Evolutionary conservation across 2,329 filamentous ascomycete genomes (phyloP).

Genomic region (Fusarium torreyae): DNA sequence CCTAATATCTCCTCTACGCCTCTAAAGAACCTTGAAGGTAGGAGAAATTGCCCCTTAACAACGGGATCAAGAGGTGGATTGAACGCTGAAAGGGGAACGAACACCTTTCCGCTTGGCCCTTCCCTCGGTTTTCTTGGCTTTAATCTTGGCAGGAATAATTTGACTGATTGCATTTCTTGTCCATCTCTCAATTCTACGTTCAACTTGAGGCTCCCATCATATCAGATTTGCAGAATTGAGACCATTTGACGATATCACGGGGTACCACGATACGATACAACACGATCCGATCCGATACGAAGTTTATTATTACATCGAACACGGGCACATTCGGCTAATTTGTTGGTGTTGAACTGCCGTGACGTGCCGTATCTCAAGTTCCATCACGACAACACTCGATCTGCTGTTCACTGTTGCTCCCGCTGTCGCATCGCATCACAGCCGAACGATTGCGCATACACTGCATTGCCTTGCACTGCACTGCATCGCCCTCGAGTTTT

Average conservation of each 20-base stretch:
- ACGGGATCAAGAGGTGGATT: neutral
- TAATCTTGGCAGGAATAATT: conserved; percentile 14
- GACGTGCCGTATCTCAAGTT: conserved; percentile 29
- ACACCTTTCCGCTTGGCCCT: conserved; percentile 19
- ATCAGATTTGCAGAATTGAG: neutral
- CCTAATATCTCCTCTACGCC: neutral
- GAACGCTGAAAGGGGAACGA: conserved; percentile 7
- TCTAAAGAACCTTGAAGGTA: conserved; percentile 4
- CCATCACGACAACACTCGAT: conserved; percentile 21
- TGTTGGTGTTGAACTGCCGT: conserved; percentile 10
- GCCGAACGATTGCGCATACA: conserved; percentile 8
- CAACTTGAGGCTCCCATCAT: conserved; percentile 1
- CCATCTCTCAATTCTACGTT: conserved; percentile 9
- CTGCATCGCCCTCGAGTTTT: conserved; percentile 4
- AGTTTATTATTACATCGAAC: conserved; percentile 1
- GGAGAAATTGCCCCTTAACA: conserved; percentile 15
- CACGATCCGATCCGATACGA: conserved; percentile 18
- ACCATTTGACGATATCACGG: conserved; percentile 5
- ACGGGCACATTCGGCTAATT: conserved; percentile 24
- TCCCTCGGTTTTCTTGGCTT: conserved; percentile 4
- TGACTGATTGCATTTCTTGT: conserved; percentile 12
- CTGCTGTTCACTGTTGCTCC: conserved; percentile 33
- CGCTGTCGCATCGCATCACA: conserved; percentile 25
- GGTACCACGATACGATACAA: conserved; percentile 13
- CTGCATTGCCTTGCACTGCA: conserved; percentile 11